Evolutionary conservation across 2,329 filamentous ascomycete species (phyloP).

Genomic region (Colletotrichum eremochloae): DNA sequence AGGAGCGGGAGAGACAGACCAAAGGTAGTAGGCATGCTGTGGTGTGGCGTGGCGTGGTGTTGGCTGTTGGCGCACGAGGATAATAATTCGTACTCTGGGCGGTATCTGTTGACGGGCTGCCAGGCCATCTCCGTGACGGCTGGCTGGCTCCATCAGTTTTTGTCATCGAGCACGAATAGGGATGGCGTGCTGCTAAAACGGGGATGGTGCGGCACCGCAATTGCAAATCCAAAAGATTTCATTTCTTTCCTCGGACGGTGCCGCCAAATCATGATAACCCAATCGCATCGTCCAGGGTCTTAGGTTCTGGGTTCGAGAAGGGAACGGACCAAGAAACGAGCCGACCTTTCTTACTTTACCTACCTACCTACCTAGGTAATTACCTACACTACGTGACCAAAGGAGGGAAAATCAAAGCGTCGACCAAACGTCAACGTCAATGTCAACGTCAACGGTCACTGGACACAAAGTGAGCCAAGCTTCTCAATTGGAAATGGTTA

Average conservation of each 20-base stretch:
- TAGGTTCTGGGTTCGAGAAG: background rate
- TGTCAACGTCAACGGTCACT: constrained; percentile 14
- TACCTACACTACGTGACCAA: background rate
- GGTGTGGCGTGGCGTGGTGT: background rate
- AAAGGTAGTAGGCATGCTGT: background rate
- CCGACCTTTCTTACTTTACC: background rate
- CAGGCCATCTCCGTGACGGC: constrained; percentile 2
- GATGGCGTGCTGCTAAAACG: constrained; percentile 15
- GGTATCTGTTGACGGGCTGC: constrained; percentile 1
- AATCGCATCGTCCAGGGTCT: constrained; percentile 5
- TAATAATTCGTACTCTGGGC: background rate
- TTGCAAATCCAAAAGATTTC: constrained; percentile 18
- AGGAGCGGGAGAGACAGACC: background rate
- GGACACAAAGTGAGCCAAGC: constrained; percentile 23
- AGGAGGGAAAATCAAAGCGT: constrained; percentile 10
- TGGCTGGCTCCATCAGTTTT: constrained; percentile 4
- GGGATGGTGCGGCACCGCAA: constrained; percentile 5
- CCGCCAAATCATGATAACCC: constrained; percentile 12
- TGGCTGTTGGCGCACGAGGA: background rate
- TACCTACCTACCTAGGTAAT: background rate
- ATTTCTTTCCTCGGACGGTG: constrained; percentile 21
- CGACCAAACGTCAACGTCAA: constrained; percentile 18
- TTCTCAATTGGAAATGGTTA: background rate
- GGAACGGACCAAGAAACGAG: background rate
- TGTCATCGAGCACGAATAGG: constrained; percentile 12